phyloP scores from a whole-genome alignment of 106 monocot genomes.

The Dioscorea dumetorum region DNA sequence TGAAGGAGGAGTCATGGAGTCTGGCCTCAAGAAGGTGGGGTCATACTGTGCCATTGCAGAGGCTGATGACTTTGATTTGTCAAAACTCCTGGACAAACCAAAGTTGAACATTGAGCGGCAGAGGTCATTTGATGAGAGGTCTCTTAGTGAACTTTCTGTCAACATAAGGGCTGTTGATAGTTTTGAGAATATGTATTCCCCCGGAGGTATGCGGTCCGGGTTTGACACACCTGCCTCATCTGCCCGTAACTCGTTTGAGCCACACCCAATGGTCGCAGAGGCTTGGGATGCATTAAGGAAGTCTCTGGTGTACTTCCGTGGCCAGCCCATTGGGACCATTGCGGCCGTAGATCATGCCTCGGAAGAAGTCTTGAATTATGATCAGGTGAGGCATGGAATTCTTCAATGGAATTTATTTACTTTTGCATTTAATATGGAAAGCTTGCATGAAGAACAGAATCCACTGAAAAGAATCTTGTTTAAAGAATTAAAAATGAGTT shows the following conservation, averaged over 20 bases:
- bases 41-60: conserved; percentile 51
- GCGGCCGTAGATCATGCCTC: conserved; percentile 39
- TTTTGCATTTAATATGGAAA: not conserved
- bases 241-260: conserved; percentile 28
- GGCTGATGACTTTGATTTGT: conserved; percentile 42
- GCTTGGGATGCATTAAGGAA: conserved; percentile 39
- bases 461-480: not conserved
- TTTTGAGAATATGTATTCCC: conserved; percentile 54
- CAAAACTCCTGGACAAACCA: conserved; percentile 46
- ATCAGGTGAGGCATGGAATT: conserved; percentile 21
- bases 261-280: conserved; percentile 38
- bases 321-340: conserved; percentile 40
- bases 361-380: conserved; percentile 46
- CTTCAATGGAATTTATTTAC: too few relatives aligned
- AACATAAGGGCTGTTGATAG: conserved; percentile 28
- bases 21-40: conserved; percentile 26
- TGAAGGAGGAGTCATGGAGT: not conserved
- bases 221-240: conserved; percentile 45
- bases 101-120: conserved; percentile 65
- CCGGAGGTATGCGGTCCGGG: conserved; percentile 20
- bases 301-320: conserved; percentile 28
- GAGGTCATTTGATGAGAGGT: conserved; percentile 90
- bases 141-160: conserved; percentile 60
- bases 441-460: not conserved
- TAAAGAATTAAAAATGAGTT: not conserved